These are phyloP conservation scores for Crithidia mellificae DNA, from an alignment of 208 protist species.

Conservation along the genomic window DNA sequence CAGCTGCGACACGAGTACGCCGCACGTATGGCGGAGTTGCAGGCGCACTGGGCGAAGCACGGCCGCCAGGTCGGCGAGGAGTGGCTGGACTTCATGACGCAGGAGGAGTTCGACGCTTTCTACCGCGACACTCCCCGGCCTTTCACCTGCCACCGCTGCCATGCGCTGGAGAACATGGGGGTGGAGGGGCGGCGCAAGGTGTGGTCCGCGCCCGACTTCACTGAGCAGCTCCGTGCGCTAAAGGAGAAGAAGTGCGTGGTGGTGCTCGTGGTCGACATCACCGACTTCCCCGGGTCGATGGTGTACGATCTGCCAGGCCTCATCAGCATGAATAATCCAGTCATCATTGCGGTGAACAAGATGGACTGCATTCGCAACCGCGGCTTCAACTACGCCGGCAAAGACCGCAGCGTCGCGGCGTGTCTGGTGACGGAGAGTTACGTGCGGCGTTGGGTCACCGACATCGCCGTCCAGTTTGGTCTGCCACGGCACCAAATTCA, in stretches of 20 bases:
- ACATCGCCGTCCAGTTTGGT: slow-evolving; percentile 81
- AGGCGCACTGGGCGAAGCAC: slow-evolving; percentile 89
- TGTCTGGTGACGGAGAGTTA: slow-evolving; percentile 74
- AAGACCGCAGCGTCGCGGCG: slow-evolving; percentile 71
- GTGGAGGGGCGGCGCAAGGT: slow-evolving; percentile 77
- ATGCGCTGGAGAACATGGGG: slow-evolving; percentile 86
- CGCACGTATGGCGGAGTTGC: slow-evolving; percentile 87
- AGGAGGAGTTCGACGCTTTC: slow-evolving; percentile 91
- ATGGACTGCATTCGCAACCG: slow-evolving; percentile 90
- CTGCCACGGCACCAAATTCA: slow-evolving; percentile 78
- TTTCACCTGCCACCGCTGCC: slow-evolving; percentile 88
- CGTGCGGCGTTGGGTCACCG: slow-evolving; percentile 76
- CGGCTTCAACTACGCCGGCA: slow-evolving; percentile 77
- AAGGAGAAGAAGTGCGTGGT: slow-evolving; percentile 83
- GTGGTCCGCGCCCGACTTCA: slow-evolving; percentile 92
- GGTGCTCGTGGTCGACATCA: slow-evolving; percentile 91
- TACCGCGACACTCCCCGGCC: slow-evolving; percentile 70
- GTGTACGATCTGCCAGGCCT: slow-evolving; percentile 88
- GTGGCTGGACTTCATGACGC: slow-evolving; percentile 94
- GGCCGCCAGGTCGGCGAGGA: slow-evolving; percentile 91
- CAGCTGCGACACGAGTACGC: slow-evolving; percentile 77
- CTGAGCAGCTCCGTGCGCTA: slow-evolving; percentile 77
- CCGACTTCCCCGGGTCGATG: slow-evolving; percentile 91
- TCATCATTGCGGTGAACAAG: slow-evolving; percentile 92
- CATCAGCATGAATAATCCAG: slow-evolving; percentile 92